phyloP scores from a whole-genome alignment of 306 rosid species.

The Vigna trinervia region DNA sequence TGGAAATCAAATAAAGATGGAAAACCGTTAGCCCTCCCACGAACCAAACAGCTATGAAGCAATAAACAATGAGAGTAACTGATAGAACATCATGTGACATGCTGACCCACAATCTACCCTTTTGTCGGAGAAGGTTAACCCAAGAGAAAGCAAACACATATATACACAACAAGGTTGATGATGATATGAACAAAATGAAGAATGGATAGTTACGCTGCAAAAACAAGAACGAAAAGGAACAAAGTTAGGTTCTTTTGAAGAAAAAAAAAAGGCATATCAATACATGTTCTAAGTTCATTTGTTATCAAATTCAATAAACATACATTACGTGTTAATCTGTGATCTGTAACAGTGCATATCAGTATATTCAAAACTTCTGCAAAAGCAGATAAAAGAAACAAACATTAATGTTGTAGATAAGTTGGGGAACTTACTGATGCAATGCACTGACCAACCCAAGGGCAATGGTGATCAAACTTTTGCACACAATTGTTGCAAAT shows the following conservation, averaged over 20 bases:
- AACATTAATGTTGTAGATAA: background rate
- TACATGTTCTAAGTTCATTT: too few relatives aligned
- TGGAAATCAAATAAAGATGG: conserved; percentile 82
- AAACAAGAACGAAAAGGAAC: conserved; percentile 33
- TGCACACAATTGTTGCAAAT: conserved; percentile 94
- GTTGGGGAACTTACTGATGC: conserved; percentile 55
- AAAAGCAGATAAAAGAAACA: background rate
- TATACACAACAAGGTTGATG: conserved; percentile 75
- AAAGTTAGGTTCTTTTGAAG: conserved; percentile 33
- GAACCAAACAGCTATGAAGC: conserved; percentile 89
- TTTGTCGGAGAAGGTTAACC: conserved; percentile 67
- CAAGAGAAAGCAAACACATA: conserved; percentile 85
- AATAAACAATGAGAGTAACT: conserved; percentile 74
- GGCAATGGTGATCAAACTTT: conserved; percentile 97
- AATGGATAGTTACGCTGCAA: conserved; percentile 90
- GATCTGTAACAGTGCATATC: background rate
- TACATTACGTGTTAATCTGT: background rate
- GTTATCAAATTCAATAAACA: background rate
- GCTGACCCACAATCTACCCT: conserved; percentile 51
- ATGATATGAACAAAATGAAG: conserved; percentile 77
- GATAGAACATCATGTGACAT: conserved; percentile 67
- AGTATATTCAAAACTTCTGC: background rate
- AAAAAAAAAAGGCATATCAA: background rate
- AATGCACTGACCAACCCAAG: conserved; percentile 98
- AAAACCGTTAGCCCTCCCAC: conserved; percentile 93